These are phyloP conservation scores for Persicaria tinctoria DNA, from an alignment of 148 eudicot species.

Conservation along the genomic window DNA sequence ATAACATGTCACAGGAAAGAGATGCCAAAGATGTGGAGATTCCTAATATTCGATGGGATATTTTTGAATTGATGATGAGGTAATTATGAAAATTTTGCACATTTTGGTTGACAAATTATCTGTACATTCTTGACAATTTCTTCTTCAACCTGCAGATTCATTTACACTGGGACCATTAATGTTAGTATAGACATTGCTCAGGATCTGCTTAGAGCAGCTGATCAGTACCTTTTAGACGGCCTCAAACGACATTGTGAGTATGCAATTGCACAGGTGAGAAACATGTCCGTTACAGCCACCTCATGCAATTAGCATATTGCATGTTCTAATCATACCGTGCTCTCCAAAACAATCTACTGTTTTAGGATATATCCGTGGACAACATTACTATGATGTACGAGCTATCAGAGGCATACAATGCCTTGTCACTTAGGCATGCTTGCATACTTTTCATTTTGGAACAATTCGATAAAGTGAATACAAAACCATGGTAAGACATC, in stretches of 20 bases:
- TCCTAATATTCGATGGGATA: constrained; percentile 89
- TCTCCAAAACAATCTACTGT: neutral
- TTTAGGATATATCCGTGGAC: constrained; percentile 56
- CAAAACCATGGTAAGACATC: constrained; percentile 54
- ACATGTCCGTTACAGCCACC: neutral
- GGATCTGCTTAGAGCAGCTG: constrained; percentile 85
- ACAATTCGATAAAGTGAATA: constrained; percentile 49
- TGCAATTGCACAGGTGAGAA: constrained; percentile 70
- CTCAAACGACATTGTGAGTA: constrained; percentile 86
- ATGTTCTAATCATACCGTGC: neutral
- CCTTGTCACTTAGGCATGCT: constrained; percentile 55
- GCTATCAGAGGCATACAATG: constrained; percentile 74
- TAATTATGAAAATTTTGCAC: constrained; percentile 16
- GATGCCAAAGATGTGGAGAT: constrained; percentile 84
- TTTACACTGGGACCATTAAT: constrained; percentile 80
- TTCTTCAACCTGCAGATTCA: constrained; percentile 41
- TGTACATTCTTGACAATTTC: constrained; percentile 7
- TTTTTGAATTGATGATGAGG: constrained; percentile 98
- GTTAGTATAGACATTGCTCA: constrained; percentile 72
- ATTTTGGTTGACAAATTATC: neutral
- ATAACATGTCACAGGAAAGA: constrained; percentile 44
- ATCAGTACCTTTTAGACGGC: constrained; percentile 89
- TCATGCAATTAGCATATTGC: neutral
- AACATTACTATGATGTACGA: constrained; percentile 71
- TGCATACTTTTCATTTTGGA: constrained; percentile 77